These are phyloP conservation scores for Tolypocladium amazonense DNA, from an alignment of 2,329 filamentous ascomycete genomes.

Conservation along the genomic window DNA sequence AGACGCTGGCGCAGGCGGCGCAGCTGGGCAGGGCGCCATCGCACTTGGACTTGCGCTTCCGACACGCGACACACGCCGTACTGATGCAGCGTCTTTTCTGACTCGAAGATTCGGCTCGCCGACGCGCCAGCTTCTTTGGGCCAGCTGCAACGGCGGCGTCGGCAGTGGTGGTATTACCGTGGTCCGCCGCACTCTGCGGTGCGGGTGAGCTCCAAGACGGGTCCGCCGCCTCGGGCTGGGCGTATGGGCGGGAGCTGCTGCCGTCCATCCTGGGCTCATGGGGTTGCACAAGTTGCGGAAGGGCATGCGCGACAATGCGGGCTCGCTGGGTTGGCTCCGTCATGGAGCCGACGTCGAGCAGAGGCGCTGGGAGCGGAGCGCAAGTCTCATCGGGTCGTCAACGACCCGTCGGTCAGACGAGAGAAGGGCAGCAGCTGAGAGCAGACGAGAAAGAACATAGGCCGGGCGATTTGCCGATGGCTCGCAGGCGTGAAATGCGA, in stretches of 20 bases:
- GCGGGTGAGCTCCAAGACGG: not conserved
- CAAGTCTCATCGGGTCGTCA: conserved; percentile 3
- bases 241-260: not conserved
- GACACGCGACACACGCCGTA: conserved; percentile 74
- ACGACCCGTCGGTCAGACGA: not conserved
- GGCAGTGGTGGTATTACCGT: conserved; percentile 1
- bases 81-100: conserved; percentile 70
- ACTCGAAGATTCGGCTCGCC: conserved; percentile 32
- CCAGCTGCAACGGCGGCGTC: conserved; percentile 4
- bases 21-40: conserved; percentile 87
- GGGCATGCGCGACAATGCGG: not conserved
- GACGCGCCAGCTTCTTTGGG: conserved; percentile 39
- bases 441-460: no score
- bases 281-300: not conserved
- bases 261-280: conserved; percentile 1
- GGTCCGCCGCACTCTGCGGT: not conserved
- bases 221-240: not conserved
- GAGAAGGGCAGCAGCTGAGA: no score
- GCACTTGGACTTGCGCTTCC: conserved; percentile 76
- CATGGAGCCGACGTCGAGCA: not conserved
- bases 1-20: conserved; percentile 92
- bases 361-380: conserved; percentile 1
- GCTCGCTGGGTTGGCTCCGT: not conserved
- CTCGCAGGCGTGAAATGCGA: not conserved
- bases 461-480: not conserved